Conservation (phyloP, 2,329 filamentous ascomycete genomes). For the Phyllosticta citrichinensis region DNA sequence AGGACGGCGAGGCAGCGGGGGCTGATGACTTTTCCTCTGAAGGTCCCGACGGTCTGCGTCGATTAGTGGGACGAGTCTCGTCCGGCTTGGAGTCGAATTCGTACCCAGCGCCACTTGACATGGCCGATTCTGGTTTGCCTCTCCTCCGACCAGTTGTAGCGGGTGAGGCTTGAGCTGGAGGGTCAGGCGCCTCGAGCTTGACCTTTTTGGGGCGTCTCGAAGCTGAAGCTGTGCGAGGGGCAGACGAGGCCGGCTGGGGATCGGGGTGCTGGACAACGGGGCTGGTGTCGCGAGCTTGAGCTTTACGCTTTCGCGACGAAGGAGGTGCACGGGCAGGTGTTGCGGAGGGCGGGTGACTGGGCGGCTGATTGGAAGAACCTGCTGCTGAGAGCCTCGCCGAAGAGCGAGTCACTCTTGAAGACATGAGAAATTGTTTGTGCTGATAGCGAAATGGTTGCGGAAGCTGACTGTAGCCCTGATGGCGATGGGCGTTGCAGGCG, state of each 20-base stretch:
- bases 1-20: constrained; percentile 46
- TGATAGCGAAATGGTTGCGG: constrained; percentile 20
- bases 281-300: constrained; percentile 35
- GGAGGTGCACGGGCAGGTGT: constrained; percentile 35
- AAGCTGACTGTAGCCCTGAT: constrained; percentile 21
- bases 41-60: constrained; percentile 50
- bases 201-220: constrained; percentile 33
- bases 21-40: constrained; percentile 49
- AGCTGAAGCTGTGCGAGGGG: constrained; percentile 27
- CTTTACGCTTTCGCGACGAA: constrained; percentile 66
- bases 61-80: constrained; percentile 17
- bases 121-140: constrained; percentile 52
- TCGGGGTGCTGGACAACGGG: constrained; percentile 38
- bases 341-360: constrained; percentile 31
- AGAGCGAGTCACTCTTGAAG: constrained; percentile 91
- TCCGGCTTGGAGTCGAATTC: constrained; percentile 17
- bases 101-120: constrained; percentile 62
- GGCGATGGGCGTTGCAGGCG: constrained; percentile 19
- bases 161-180: constrained; percentile 29
- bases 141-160: constrained; percentile 44
- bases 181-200: constrained; percentile 55
- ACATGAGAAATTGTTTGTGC: constrained; percentile 61
- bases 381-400: constrained; percentile 85
- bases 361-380: constrained; percentile 38
- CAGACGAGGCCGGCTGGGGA: constrained; percentile 22